Percentiles rank a stretch among this genome's conserved stretches.
phyloP scores from a whole-genome alignment of 1,284 basidiomycete species.

The Amylostereum chailletii region DNA sequence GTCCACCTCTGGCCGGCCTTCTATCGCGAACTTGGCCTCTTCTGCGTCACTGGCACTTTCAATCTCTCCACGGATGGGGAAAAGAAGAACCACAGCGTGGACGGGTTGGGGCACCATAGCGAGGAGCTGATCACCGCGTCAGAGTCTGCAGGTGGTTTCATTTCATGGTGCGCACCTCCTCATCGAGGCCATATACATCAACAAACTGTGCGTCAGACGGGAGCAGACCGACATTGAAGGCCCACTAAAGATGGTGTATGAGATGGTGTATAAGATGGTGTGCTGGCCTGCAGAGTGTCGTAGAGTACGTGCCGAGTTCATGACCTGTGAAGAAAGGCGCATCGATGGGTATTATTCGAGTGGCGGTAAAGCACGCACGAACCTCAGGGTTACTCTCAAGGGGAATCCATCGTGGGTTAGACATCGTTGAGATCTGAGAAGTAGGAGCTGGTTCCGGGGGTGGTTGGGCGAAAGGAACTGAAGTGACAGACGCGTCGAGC shows the following conservation, averaged over 20 bases:
- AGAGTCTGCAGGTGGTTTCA: background rate
- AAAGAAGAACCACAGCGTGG: slow-evolving; percentile 76
- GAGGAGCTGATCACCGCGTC: slow-evolving; percentile 42
- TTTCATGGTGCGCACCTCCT: slow-evolving; percentile 38
- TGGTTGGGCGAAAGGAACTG: too few relatives aligned
- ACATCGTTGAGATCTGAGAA: slow-evolving; percentile 4
- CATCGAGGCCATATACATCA: slow-evolving; percentile 79
- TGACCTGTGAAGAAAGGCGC: slow-evolving; percentile 1
- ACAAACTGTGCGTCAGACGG: slow-evolving; percentile 51
- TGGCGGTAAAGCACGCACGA: slow-evolving; percentile 8
- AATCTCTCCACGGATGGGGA: slow-evolving; percentile 55
- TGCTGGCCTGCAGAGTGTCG: slow-evolving; percentile 5
- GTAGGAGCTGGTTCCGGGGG: background rate
- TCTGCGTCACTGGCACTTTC: slow-evolving; percentile 47
- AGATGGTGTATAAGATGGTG: background rate
- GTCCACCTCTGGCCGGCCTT: slow-evolving; percentile 47
- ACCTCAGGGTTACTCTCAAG: slow-evolving; percentile 75
- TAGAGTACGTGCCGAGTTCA: slow-evolving; percentile 15
- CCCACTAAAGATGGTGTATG: slow-evolving; percentile 49
- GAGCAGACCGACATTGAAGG: slow-evolving; percentile 64
- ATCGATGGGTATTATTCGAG: too few relatives aligned
- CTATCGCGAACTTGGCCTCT: slow-evolving; percentile 39
- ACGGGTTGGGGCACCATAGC: slow-evolving; percentile 61
- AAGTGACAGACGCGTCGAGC: too few relatives aligned
- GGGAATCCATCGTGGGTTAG: slow-evolving; percentile 51